These are phyloP conservation scores for Striga asiatica DNA, from an alignment of 257 asterid genomes.

Conservation along the genomic window DNA sequence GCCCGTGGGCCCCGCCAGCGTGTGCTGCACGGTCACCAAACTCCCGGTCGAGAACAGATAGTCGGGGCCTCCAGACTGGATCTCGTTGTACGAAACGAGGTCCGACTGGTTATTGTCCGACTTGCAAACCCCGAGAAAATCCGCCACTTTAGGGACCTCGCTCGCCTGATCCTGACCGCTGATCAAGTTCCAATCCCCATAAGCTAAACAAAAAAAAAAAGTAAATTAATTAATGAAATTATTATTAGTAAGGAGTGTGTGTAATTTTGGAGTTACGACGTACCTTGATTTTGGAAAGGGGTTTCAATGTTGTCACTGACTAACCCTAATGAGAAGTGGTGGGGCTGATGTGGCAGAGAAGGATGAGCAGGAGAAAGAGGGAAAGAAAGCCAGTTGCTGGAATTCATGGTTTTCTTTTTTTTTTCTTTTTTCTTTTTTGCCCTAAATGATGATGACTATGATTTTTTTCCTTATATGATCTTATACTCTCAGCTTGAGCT, in stretches of 20 bases:
- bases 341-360: conserved; percentile 39
- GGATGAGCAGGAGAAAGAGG: conserved; percentile 70
- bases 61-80: conserved; percentile 36
- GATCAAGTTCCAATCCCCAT: conserved; percentile 55
- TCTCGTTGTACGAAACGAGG: conserved; percentile 38
- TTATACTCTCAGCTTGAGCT: not conserved
- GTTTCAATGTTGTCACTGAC: conserved; percentile 45
- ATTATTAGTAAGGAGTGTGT: too few species aligned
- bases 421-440: not conserved
- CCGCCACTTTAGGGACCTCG: conserved; percentile 65
- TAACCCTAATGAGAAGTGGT: conserved; percentile 62
- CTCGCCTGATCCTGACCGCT: conserved; percentile 30
- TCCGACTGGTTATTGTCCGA: conserved; percentile 39
- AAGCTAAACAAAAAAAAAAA: conserved; percentile 2
- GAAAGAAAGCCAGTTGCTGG: conserved; percentile 82
- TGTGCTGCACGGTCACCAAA: conserved; percentile 26
- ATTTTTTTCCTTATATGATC: not conserved
- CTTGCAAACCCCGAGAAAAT: conserved; percentile 61
- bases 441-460: not conserved
- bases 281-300: conserved; percentile 60
- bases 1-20: conserved; percentile 14
- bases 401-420: conserved; percentile 38
- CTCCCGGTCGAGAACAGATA: conserved; percentile 41
- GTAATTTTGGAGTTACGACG: too few species aligned
- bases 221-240: not conserved